Evolutionary conservation across 768 basidiomycete genomes (phyloP).

Genomic region (Lactarius pseudohatsudake): DNA sequence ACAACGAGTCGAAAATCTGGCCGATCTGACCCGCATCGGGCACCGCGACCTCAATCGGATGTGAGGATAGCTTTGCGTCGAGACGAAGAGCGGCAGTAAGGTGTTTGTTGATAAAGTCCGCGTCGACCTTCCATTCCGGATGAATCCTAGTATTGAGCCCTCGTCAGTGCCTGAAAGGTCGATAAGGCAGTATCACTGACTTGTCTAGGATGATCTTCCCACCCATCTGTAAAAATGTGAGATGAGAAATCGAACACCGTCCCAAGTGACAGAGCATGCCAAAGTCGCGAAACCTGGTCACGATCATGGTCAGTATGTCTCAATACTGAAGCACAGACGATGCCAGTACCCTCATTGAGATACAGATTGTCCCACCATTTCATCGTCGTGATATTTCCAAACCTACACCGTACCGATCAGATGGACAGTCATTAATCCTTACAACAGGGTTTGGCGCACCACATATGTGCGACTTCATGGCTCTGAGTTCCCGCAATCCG

Average conservation of each 20-base stretch:
- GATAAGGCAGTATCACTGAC: not conserved
- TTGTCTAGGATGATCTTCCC: slow-evolving; percentile 42
- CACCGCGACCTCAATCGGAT: slow-evolving; percentile 91
- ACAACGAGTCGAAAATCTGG: slow-evolving; percentile 89
- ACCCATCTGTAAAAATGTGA: slow-evolving; percentile 41
- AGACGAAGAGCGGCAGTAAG: slow-evolving; percentile 74
- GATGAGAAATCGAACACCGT: slow-evolving; percentile 20
- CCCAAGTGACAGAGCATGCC: slow-evolving; percentile 45
- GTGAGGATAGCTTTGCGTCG: slow-evolving; percentile 84
- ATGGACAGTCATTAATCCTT: not conserved
- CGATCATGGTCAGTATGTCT: slow-evolving; percentile 7
- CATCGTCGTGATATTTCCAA: slow-evolving; percentile 93
- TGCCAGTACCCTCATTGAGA: slow-evolving; percentile 77
- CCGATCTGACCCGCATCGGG: slow-evolving; percentile 73
- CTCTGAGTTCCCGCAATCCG: slow-evolving; percentile 73
- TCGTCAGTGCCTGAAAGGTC: not conserved
- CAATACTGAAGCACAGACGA: not conserved
- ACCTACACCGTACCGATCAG: slow-evolving; percentile 45
- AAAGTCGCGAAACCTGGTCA: slow-evolving; percentile 83
- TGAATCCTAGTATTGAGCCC: slow-evolving; percentile 50
- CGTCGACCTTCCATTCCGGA: slow-evolving; percentile 85
- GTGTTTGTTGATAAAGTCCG: slow-evolving; percentile 75
- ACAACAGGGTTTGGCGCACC: slow-evolving; percentile 40
- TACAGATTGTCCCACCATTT: slow-evolving; percentile 89
- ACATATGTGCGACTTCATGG: slow-evolving; percentile 88